Percentiles rank a stretch among this genome's conserved stretches.
These are phyloP conservation scores for Fusarium sp. DNA, from an alignment of 2,329 filamentous ascomycete species.

Conservation along the genomic window DNA sequence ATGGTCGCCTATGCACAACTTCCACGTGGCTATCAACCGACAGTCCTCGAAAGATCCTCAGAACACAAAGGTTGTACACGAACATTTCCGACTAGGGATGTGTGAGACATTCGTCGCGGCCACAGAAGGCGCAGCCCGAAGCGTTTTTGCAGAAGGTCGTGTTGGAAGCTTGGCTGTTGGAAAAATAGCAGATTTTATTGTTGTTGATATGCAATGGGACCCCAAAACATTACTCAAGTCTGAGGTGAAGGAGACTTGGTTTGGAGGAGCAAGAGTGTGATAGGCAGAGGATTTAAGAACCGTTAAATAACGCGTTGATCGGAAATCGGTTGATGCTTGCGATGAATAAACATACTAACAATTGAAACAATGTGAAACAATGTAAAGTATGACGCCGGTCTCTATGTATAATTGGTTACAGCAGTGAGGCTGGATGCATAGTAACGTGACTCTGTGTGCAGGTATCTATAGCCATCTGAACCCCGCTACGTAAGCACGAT, in stretches of 20 bases:
- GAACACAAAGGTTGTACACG: constrained; percentile 58
- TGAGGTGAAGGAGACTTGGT: constrained; percentile 63
- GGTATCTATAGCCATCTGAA: too few species aligned
- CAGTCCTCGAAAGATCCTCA: constrained; percentile 61
- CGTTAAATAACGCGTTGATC: too few species aligned
- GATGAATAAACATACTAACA: too few species aligned
- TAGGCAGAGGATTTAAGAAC: too few species aligned
- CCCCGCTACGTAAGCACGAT: too few species aligned
- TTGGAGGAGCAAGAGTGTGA: constrained; percentile 49
- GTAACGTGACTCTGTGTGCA: too few species aligned
- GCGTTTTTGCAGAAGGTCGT: constrained; percentile 61
- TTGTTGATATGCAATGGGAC: constrained; percentile 61
- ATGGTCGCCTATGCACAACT: constrained; percentile 61
- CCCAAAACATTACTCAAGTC: constrained; percentile 58
- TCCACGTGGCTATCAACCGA: constrained; percentile 69
- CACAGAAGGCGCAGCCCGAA: constrained; percentile 63
- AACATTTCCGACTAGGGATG: constrained; percentile 62
- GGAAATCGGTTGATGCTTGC: too few species aligned
- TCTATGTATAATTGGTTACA: too few species aligned
- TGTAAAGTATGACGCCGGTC: too few species aligned
- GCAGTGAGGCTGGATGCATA: too few species aligned
- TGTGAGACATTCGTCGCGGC: constrained; percentile 61
- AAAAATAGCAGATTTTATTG: constrained; percentile 65
- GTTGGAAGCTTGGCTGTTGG: constrained; percentile 63
- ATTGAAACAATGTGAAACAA: too few species aligned